A percentile compares a stretch with the other conserved stretches of the same genome.
These are phyloP conservation scores for Condylostoma magnum DNA, from an alignment of 169 alveolate species.

Conservation along the genomic window DNA sequence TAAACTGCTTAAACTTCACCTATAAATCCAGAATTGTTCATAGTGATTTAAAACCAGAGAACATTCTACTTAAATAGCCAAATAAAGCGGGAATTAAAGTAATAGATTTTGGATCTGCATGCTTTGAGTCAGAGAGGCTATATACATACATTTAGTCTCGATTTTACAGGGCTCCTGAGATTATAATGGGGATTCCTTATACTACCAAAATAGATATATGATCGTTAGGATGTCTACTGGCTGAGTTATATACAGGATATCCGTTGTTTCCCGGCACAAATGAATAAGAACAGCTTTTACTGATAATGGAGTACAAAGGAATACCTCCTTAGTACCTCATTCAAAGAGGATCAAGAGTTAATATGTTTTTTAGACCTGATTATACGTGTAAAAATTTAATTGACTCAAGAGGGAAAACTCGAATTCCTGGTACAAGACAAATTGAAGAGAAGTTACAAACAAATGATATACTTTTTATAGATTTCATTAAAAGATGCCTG, in stretches of 20 bases:
- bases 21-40: slow-evolving; percentile 49
- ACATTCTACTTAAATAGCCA: slow-evolving; percentile 60
- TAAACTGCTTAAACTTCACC: slow-evolving; percentile 64
- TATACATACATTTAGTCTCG: slow-evolving; percentile 60
- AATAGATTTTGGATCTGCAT: slow-evolving; percentile 70
- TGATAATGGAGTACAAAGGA: slow-evolving; percentile 72
- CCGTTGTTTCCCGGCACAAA: slow-evolving; percentile 77
- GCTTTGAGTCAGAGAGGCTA: slow-evolving; percentile 53
- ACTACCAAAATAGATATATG: slow-evolving; percentile 60
- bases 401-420: slow-evolving; percentile 54
- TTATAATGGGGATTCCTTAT: slow-evolving; percentile 57
- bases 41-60: slow-evolving; percentile 86
- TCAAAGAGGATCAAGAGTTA: slow-evolving; percentile 52
- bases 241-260: slow-evolving; percentile 54
- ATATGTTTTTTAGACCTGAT: slow-evolving; percentile 67
- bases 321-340: slow-evolving; percentile 62
- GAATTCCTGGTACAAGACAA: slow-evolving; percentile 50
- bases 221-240: slow-evolving; percentile 56
- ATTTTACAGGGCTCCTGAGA: slow-evolving; percentile 64
- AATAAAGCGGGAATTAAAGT: slow-evolving; percentile 61
- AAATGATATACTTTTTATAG: slow-evolving; percentile 45
- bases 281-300: slow-evolving; percentile 69
- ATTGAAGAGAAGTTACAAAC: background rate
- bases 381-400: too few relatives aligned
- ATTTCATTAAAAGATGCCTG: slow-evolving; percentile 53